Base-by-base conservation (phyloP, 2,329 filamentous ascomycete species). In the Exophiala alcalophila region DNA sequence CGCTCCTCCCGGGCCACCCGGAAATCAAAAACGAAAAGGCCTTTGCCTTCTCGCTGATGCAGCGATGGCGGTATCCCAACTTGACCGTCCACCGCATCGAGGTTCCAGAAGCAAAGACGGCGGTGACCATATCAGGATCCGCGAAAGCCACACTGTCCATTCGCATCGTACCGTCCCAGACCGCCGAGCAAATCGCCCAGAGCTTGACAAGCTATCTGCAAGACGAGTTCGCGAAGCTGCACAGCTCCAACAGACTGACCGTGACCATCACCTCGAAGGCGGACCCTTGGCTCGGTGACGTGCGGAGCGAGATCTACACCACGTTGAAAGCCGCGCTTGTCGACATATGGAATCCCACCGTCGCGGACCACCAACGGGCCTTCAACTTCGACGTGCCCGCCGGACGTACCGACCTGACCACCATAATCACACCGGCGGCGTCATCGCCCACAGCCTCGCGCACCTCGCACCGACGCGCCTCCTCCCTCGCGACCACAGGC, bases 241-340 rank as follows among this genome's bases (percentile, higher is more conserved):
- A 83, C 20, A 91, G 87, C 1, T 83, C 86, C 49, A 98, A 98
- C 58, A 76, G 73, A 4, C 73, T 98, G 24, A 83, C 74, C 1
- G 78, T 98, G 26, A 83, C 81, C 20, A 90, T 98, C 53, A 89
- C 95, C 53, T 92, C 96, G 60, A 84, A 86, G 65, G 91, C 92
- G 0, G 92, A 98, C 60, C 89, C 92, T 0, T 98, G 92, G 92
- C 78, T 98, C 0, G 91, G 92, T 10, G 88, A 96, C 57, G 89
- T 88, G 3, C 81, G 81, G 34, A 96, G 94, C 55, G 81, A 89
- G 53, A 90, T 97, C 45, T 98, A 96, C 65, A 80, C 83, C 50
- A 94, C 88, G 0, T 76, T 98, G 0, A 89, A 94, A 55, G 76
- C 82, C 46, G 92, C 90, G 1, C 84, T 97, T 36, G 79, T 90